Evolutionary conservation across 148 eudicot species (phyloP).

Genomic region (Amaranthus palmeri): DNA sequence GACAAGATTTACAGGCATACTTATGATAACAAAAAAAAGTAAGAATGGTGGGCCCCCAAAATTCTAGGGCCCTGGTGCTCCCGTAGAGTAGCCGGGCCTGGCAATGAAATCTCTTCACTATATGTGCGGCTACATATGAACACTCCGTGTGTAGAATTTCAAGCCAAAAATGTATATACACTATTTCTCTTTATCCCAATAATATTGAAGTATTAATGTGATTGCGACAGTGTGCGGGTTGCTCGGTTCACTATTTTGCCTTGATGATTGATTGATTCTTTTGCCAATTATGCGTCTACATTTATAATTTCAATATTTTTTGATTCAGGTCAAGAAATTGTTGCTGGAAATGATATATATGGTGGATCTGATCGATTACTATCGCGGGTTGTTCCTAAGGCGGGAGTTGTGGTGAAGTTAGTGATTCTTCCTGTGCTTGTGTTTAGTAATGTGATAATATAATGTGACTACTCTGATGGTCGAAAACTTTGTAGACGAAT

Average conservation of each 20-base stretch:
- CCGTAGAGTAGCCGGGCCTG: too few species aligned
- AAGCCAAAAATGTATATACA: background rate
- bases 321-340: slow-evolving; percentile 77
- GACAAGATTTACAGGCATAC: too few species aligned
- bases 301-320: slow-evolving; percentile 2
- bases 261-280: background rate
- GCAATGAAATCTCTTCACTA: background rate
- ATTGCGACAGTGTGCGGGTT: background rate
- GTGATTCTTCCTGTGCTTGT: slow-evolving; percentile 24
- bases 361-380: slow-evolving; percentile 97
- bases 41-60: too few species aligned
- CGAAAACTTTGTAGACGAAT: slow-evolving; percentile 47
- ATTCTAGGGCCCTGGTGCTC: too few species aligned
- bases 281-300: background rate
- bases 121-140: background rate
- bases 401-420: slow-evolving; percentile 83
- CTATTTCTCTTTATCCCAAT: background rate
- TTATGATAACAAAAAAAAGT: too few species aligned
- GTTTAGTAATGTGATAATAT: background rate
- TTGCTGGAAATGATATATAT: slow-evolving; percentile 95
- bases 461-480: slow-evolving; percentile 6
- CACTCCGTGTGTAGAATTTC: background rate
- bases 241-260: background rate
- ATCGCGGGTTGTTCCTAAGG: slow-evolving; percentile 72
- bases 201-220: background rate